phyloP scores from a whole-genome alignment of 2,329 filamentous ascomycete genomes.

The Periconia digitata region DNA sequence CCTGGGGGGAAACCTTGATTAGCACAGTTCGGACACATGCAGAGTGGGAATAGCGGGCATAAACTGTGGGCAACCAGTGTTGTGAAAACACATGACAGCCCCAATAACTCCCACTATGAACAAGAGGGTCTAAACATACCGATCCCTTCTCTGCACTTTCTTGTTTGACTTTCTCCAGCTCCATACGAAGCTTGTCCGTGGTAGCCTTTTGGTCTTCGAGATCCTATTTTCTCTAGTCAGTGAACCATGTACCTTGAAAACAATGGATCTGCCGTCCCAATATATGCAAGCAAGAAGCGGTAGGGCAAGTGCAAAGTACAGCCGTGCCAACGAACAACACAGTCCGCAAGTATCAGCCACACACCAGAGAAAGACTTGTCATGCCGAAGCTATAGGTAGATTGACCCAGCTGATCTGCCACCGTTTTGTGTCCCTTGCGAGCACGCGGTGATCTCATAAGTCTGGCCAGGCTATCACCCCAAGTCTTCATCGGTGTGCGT shows the following conservation, averaged over 20 bases:
- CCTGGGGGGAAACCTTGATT: slow-evolving; percentile 10
- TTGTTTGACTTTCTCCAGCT: slow-evolving; percentile 37
- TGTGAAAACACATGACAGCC: too few relatives aligned
- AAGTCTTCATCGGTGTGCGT: slow-evolving; percentile 24
- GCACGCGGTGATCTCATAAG: slow-evolving; percentile 24
- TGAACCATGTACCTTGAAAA: too few relatives aligned
- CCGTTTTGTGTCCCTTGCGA: neutral
- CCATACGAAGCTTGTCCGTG: slow-evolving; percentile 26
- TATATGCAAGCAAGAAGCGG: slow-evolving; percentile 1
- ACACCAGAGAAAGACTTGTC: slow-evolving; percentile 33
- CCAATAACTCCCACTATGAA: neutral
- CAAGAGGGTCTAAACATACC: slow-evolving; percentile 20
- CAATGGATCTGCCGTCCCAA: neutral
- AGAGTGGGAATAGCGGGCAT: neutral
- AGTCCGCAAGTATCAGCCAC: neutral
- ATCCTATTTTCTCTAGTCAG: slow-evolving; percentile 24
- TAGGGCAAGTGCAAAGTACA: neutral
- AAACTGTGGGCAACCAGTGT: too few relatives aligned
- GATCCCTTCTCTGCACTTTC: slow-evolving; percentile 40
- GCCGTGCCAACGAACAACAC: neutral
- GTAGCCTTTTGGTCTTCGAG: slow-evolving; percentile 30
- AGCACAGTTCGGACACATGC: neutral
- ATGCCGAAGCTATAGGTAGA: slow-evolving; percentile 12
- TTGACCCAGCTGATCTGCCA: neutral
- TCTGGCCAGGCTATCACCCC: slow-evolving; percentile 23